phyloP scores from a whole-genome alignment of 768 basidiomycete genomes.

The Amanita molliuscula region DNA sequence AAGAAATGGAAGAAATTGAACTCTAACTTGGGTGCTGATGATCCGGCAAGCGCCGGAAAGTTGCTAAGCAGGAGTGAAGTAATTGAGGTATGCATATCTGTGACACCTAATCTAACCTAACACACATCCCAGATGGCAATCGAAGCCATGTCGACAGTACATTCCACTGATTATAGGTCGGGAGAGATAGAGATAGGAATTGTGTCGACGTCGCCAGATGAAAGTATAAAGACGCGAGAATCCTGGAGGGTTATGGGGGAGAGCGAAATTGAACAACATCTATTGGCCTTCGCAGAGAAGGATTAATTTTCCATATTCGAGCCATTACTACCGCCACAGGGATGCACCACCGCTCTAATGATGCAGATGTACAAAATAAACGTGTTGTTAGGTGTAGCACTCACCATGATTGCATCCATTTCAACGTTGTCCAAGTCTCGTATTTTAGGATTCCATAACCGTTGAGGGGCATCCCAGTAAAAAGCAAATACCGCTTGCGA shows the following conservation, averaged over 20 bases:
- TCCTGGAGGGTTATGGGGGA: conserved; percentile 73
- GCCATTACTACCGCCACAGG: conserved; percentile 39
- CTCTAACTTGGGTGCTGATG: conserved; percentile 66
- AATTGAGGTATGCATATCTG: conserved; percentile 61
- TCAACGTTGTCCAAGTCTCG: conserved; percentile 43
- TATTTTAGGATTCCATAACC: conserved; percentile 42
- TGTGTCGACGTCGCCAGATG: conserved; percentile 67
- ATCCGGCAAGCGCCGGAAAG: conserved; percentile 67
- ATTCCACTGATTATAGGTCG: conserved; percentile 93
- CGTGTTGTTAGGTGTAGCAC: conserved; percentile 11
- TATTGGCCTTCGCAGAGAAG: conserved; percentile 85
- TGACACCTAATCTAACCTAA: neutral
- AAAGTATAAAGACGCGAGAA: conserved; percentile 61
- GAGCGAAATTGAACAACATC: conserved; percentile 66
- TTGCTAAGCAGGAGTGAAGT: conserved; percentile 67
- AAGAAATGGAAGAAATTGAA: conserved; percentile 98
- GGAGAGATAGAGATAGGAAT: conserved; percentile 96
- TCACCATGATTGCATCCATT: conserved; percentile 58
- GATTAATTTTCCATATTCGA: conserved; percentile 36
- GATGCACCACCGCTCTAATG: conserved; percentile 63
- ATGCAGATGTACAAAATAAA: conserved; percentile 4
- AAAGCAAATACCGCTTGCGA: conserved; percentile 20
- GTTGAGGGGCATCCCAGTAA: conserved; percentile 62
- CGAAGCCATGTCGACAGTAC: conserved; percentile 87
- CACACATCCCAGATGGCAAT: conserved; percentile 64